Evolutionary conservation across 306 rosid genomes (phyloP), one percentile per base, ranked within the genome.

Genomic region (Vicia faba): DNA sequence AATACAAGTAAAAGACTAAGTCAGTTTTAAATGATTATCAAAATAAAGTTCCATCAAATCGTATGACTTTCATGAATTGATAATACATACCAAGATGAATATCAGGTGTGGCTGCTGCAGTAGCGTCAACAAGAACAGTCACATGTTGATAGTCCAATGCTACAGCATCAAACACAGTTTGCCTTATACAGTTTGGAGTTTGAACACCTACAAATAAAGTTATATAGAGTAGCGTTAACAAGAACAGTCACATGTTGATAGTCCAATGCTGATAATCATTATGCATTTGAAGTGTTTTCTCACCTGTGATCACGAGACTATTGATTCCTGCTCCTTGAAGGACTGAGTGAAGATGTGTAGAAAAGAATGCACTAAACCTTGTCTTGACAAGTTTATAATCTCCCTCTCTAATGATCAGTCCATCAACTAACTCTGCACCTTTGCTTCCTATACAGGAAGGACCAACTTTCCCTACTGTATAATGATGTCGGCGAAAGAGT

Each of bases 171-270:
- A 57, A 87, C 44, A 88, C 95, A 59, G 96, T 93, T 81, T 89
- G 97, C 71, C 98, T 78, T 63, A 93, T 89, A 66, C 98, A 93
- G 76, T 93, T 93, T 36, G 98, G 98, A 64, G 97, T 89, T 85
- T 93, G 98, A 69, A 93, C 91, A 65, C 97, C 98, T 89, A 60
- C 11, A 77, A 26, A 26, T 18, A 36, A 31, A 75, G 49, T 44
- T 38, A 39, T 40, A 20, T 20, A 20, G 1, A 20, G 23, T 20
- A 20, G 23, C 23, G 2, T 20, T 2, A 20, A 20, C 23, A 20
- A 20, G 23, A 20, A 20, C 23, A 20, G 23, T 20, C 23, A 20
- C 1, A 20, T 20, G 23, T 20, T 20, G 23, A 20, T 2, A 20
- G 23, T 20, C 23, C 2, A 20, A 20, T 20, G 23, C 23, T 20